These are phyloP conservation scores for Talaromyces sp. DNA, from an alignment of 2,329 filamentous ascomycete genomes.

Conservation along the genomic window DNA sequence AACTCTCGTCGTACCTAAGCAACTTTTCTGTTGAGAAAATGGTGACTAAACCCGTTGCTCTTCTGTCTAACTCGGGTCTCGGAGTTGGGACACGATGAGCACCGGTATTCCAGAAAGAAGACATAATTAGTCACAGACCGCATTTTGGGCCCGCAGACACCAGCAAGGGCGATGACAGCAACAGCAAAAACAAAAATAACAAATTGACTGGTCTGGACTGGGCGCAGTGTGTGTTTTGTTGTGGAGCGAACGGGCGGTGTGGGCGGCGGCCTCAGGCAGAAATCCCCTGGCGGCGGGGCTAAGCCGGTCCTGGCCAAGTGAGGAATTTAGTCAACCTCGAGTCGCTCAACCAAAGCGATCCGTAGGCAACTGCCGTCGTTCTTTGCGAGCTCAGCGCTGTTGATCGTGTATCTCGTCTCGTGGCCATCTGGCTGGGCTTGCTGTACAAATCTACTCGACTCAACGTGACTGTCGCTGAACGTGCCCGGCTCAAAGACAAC, in stretches of 20 bases:
- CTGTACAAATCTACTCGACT: not conserved
- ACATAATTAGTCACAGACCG: not conserved
- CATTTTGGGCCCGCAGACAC: not conserved
- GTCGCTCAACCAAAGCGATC: constrained; percentile 2
- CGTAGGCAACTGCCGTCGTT: not conserved
- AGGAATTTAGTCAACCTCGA: not conserved
- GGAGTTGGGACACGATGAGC: not conserved
- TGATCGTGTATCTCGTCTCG: not conserved
- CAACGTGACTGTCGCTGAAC: not conserved
- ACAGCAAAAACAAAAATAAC: not conserved
- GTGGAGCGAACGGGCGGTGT: not conserved
- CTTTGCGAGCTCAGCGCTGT: not conserved
- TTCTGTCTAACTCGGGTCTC: not conserved
- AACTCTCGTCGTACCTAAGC: not conserved
- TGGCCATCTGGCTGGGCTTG: not conserved
- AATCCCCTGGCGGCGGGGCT: not conserved
- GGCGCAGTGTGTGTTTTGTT: not conserved
- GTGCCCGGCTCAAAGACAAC: not conserved
- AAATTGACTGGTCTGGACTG: not conserved
- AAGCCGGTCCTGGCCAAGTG: not conserved
- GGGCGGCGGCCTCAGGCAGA: not conserved
- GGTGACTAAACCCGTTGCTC: not conserved
- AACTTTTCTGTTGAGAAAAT: not conserved
- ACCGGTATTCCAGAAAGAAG: not conserved
- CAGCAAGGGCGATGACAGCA: not conserved